Base-by-base conservation (phyloP, 2,329 filamentous ascomycete genomes). In the Nannizziopsis barbatae region DNA sequence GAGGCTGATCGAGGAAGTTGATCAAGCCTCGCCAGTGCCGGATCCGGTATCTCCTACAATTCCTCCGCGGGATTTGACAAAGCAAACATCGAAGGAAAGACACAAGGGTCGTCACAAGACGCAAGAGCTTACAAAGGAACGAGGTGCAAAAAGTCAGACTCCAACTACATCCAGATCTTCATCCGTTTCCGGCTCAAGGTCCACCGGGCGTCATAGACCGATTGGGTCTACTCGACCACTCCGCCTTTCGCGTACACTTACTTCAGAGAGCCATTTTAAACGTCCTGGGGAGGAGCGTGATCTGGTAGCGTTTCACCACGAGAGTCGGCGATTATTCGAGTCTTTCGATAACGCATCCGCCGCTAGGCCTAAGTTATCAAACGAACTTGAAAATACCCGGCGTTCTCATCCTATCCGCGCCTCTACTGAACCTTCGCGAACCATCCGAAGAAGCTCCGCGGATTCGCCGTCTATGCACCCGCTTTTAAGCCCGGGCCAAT, bases 381-480 rank as follows among this genome's bases (percentile, higher is more conserved):
- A 12, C 2, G 14, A 42, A 22, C 8, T 9, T n/a, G 6, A 5
- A 15, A n/a, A 40, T 8, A 5, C 20, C 5, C 9, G 15, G 5
- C 4, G 22, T 5, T 30, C 2, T 36, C 12, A 18, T 7, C 38
- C 17, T 3, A 17, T 20, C 20, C 36, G 44, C 5, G 18, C 44
- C 2, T 47, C 44, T 40, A 47, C 42, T 2, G 37, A 41, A 20
- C 47, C 37, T 7, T 6, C 27, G 15, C 41, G 36, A 17, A 27
- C 10, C n/a, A 41, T 39, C 11, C 38, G 45, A 7, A 35, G 45
- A 27, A 42, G 27, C 32, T 40, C 38, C n/a, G 41, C 45, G 66
- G 96, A 96, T 68, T 96, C 92, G 62, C 96, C 83, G 58, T 96
- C 89, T 52, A 95, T 73, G 63, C 95, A 96, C 31, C 90, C 90